These are phyloP conservation scores for Acanthochlamys bracteata DNA, from an alignment of 106 monocot species.

Conservation along the genomic window DNA sequence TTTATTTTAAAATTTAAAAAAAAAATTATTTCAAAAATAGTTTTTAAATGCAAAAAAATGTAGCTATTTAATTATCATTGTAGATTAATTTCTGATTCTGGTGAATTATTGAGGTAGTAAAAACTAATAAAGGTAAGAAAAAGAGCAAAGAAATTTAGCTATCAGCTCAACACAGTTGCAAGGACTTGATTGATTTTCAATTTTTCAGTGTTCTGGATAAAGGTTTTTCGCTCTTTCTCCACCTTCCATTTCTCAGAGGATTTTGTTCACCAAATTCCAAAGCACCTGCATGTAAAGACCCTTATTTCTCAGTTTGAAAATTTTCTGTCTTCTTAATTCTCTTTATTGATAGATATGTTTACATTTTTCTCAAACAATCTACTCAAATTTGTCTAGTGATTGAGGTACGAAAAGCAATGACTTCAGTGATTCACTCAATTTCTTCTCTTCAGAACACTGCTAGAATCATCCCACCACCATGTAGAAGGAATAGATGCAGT, in stretches of 20 bases:
- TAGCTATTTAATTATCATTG: too few relatives aligned
- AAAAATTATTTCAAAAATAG: neutral
- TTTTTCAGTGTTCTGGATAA: neutral
- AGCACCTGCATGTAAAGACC: too few relatives aligned
- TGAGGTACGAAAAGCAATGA: conserved; percentile 7
- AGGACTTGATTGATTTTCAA: too few relatives aligned
- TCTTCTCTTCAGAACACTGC: conserved; percentile 18
- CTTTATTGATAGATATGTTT: neutral
- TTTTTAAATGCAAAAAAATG: too few relatives aligned
- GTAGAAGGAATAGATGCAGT: neutral
- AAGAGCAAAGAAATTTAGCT: too few relatives aligned
- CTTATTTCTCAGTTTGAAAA: neutral
- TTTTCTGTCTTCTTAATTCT: neutral
- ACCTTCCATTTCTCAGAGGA: neutral
- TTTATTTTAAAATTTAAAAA: neutral
- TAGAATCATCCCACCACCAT: neutral
- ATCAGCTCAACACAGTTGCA: too few relatives aligned
- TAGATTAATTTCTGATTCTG: too few relatives aligned
- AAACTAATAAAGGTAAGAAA: too few relatives aligned
- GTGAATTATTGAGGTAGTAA: too few relatives aligned
- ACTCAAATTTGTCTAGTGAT: neutral
- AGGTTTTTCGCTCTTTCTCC: neutral
- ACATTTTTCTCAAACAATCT: neutral
- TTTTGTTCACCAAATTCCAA: too few relatives aligned
- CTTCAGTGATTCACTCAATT: conserved; percentile 24